Percentiles rank a stretch among this genome's conserved stretches.
phyloP scores from a whole-genome alignment of 2,329 filamentous ascomycete species.

The Bipolaris zeicola region DNA sequence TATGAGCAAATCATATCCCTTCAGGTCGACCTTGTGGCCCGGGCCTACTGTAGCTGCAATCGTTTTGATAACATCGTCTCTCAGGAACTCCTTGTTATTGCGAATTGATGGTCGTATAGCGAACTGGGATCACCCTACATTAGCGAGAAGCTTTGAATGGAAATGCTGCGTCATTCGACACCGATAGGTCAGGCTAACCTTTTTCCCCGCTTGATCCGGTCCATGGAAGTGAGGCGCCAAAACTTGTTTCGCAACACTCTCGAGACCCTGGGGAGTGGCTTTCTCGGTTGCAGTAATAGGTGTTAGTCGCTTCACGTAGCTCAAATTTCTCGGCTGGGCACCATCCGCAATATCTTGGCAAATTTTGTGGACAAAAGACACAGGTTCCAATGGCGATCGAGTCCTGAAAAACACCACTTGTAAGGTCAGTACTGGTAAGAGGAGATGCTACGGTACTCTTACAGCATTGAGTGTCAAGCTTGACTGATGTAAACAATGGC shows the following conservation, averaged over 20 bases:
- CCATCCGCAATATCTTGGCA: constrained; percentile 62
- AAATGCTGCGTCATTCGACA: constrained; percentile 13
- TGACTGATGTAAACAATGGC: constrained; percentile 59
- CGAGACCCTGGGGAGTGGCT: constrained; percentile 71
- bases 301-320: constrained; percentile 65
- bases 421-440: constrained; percentile 18
- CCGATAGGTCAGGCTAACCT: constrained; percentile 50
- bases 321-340: constrained; percentile 58
- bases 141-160: constrained; percentile 24
- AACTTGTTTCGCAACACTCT: constrained; percentile 67
- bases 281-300: constrained; percentile 66
- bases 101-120: constrained; percentile 82
- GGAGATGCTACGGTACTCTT: constrained; percentile 28
- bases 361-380: constrained; percentile 63
- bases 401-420: constrained; percentile 65
- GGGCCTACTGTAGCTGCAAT: constrained; percentile 69
- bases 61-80: constrained; percentile 71
- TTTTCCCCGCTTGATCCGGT: constrained; percentile 55
- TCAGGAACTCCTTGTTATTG: constrained; percentile 71
- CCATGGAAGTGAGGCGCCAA: constrained; percentile 68
- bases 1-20: constrained; percentile 76
- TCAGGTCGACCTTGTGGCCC: constrained; percentile 77
- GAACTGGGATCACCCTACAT: constrained; percentile 60
- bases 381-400: constrained; percentile 62
- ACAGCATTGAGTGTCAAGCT: constrained; percentile 62